phyloP scores from a whole-genome alignment of 164 flowering plant species.

The Vitis cinerea region DNA sequence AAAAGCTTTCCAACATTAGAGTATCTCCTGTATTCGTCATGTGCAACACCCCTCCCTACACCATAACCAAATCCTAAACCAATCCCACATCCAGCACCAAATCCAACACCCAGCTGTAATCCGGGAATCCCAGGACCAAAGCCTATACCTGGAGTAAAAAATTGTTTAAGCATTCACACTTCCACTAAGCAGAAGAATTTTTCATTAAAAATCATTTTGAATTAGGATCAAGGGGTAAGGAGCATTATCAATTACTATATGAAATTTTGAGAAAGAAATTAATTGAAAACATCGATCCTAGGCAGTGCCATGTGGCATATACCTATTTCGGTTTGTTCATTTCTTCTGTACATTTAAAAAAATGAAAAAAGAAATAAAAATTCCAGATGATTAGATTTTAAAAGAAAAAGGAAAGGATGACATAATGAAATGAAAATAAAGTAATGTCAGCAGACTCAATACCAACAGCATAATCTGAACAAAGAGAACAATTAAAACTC shows the following conservation, averaged over 20 bases:
- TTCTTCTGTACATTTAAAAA: neutral
- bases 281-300: neutral
- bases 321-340: neutral
- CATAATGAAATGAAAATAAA: neutral
- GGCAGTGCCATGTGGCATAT: neutral
- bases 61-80: constrained; percentile 97
- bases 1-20: constrained; percentile 65
- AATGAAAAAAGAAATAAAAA: neutral
- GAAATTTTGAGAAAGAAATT: neutral
- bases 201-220: neutral
- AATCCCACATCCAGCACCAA: constrained; percentile 94
- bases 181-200: neutral
- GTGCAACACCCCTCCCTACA: constrained; percentile 74
- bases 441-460: no score
- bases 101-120: constrained; percentile 72
- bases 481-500: no score
- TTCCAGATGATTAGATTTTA: neutral
- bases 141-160: constrained; percentile 54
- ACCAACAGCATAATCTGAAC: no score
- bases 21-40: constrained; percentile 56
- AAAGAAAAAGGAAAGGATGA: neutral
- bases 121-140: constrained; percentile 92
- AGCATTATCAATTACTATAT: neutral
- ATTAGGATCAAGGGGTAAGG: neutral
- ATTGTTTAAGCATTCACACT: neutral